Evolutionary conservation across 2,329 filamentous ascomycete species (phyloP), one percentile per base, ranked within the genome.

Genomic region (Monilinia polystroma): DNA sequence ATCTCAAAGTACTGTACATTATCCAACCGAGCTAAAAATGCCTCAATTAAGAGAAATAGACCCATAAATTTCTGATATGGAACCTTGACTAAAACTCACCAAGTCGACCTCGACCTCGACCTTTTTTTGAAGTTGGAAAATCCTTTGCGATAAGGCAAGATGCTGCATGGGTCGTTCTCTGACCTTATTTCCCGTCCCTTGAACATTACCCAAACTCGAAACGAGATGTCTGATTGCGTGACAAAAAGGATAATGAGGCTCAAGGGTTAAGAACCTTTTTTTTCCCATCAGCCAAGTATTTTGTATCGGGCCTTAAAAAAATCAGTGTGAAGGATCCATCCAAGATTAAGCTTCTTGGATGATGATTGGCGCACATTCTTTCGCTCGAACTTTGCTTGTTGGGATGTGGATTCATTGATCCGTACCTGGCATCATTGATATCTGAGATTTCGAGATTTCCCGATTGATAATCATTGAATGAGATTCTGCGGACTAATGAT

Each of bases 231-330:
- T 47, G 14, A 58, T 59, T 59, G 57, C 57, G 57, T 60, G 45
- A 60, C 43, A 59, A 60, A 38, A 38, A 60, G 32, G 20, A 55
- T 55, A 43, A 51, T 51, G 57, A 35, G 57, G 45, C 57, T 60
- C 57, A 60, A 51, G 57, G 57, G 1, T 47, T 60, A 18, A 60
- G 43, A 20, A 35, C 29, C 35, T 51, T 60, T 51, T 14, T 55
- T n/a, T 55, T 35, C 29, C 32, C 41, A 32, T 35, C 26, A 35
- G 43, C 57, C 20, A 35, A 59, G 43, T 59, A 49, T 47, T 49
- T 38, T 60, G 18, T 59, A 59, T 60, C 45, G 57, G 57, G 57
- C 57, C 29, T 60, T 49, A 51, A 60, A 51, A 51, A 60, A 59
- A 49, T 18, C 35, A 3, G 43, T 18, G 43, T 35, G 7, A 60